phyloP scores from a whole-genome alignment of 495 filamentous ascomycete species.

The Bryoglossum gracile region DNA sequence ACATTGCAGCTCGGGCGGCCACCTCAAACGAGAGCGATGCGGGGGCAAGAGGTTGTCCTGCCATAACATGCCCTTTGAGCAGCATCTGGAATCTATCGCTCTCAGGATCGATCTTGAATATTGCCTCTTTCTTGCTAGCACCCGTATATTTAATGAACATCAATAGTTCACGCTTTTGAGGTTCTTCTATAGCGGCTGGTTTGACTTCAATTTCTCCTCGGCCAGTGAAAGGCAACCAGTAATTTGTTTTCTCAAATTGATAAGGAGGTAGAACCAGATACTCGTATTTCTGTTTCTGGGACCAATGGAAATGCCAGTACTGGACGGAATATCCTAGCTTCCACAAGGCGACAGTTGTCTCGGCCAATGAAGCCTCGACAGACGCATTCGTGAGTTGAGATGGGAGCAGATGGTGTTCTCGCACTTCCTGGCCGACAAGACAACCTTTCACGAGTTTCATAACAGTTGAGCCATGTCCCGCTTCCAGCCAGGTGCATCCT shows the following conservation, averaged over 20 bases:
- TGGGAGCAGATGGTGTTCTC: not conserved
- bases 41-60: conserved; percentile 31
- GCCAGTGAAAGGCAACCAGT: conserved; percentile 13
- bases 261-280: conserved; percentile 44
- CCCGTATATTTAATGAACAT: conserved; percentile 6
- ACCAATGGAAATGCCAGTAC: conserved; percentile 21
- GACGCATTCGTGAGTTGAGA: not conserved
- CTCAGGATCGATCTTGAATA: conserved; percentile 16
- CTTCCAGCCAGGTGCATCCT: conserved; percentile 32
- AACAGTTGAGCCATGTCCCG: conserved; percentile 31
- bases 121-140: conserved; percentile 8
- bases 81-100: conserved; percentile 15
- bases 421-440: conserved; percentile 1
- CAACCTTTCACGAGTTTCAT: conserved; percentile 23
- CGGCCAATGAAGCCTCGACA: conserved; percentile 16
- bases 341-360: conserved; percentile 25
- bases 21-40: conserved; percentile 40
- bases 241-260: conserved; percentile 42
- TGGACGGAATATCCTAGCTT: conserved; percentile 16
- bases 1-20: conserved; percentile 23
- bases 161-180: not conserved
- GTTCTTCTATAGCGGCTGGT: not conserved
- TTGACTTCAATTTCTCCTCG: not conserved
- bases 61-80: conserved; percentile 33
- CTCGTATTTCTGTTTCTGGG: conserved; percentile 19